Evolutionary conservation across 1,139 yeast genomes (phyloP).

Genomic region (Yamadazyma friedrichii): DNA sequence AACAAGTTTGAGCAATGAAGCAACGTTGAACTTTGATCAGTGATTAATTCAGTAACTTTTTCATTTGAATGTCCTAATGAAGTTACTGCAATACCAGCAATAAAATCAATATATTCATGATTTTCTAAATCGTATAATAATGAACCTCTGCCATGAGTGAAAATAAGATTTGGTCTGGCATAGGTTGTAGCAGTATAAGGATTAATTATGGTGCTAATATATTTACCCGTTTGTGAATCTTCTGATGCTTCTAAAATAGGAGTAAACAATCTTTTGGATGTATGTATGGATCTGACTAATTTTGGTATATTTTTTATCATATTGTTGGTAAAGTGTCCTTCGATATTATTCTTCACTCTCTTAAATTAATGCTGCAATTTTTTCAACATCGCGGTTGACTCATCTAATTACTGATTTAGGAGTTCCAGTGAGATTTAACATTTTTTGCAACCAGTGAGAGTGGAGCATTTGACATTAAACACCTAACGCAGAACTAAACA

Average conservation of each 20-base stretch:
- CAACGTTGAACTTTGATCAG: conserved; percentile 69
- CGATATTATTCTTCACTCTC: too few species aligned
- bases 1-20: conserved; percentile 85
- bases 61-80: conserved; percentile 85
- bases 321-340: neutral
- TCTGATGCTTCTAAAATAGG: conserved; percentile 11
- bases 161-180: conserved; percentile 71
- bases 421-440: neutral
- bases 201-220: conserved; percentile 35
- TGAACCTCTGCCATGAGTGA: conserved; percentile 73
- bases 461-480: too few species aligned
- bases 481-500: too few species aligned
- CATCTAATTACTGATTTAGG: conserved; percentile 29
- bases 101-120: conserved; percentile 79
- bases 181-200: conserved; percentile 80
- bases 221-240: conserved; percentile 30
- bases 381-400: conserved; percentile 27
- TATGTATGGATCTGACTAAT: conserved; percentile 1
- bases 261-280: neutral
- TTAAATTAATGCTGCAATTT: neutral
- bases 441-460: neutral
- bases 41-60: conserved; percentile 65
- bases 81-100: conserved; percentile 97
- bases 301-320: neutral
- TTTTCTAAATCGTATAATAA: conserved; percentile 75